phyloP scores from a whole-genome alignment of 768 basidiomycete genomes.

The Leccinum barrowsii region DNA sequence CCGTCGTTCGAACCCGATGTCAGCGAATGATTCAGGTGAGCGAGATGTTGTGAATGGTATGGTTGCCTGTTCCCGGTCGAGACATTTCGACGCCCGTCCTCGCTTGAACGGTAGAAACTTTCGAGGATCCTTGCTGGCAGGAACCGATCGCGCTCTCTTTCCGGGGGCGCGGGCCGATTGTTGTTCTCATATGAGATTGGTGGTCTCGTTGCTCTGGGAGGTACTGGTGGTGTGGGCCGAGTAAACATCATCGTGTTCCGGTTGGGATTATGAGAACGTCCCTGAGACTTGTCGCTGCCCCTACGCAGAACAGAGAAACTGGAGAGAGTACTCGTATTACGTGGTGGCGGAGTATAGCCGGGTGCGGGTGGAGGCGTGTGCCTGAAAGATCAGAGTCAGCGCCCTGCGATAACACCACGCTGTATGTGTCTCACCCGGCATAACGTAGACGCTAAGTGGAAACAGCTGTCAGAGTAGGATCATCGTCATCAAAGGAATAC shows the following conservation, averaged over 20 bases:
- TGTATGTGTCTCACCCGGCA: conserved; percentile 10
- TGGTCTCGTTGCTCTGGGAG: conserved; percentile 8
- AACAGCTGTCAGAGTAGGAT: conserved; percentile 1
- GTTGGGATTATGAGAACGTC: conserved; percentile 9
- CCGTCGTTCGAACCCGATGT: neutral
- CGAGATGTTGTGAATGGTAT: conserved; percentile 6
- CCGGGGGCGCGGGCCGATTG: conserved; percentile 7
- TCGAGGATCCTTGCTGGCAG: conserved; percentile 21
- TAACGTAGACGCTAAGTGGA: conserved; percentile 15
- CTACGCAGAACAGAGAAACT: conserved; percentile 16
- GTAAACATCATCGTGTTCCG: conserved; percentile 11
- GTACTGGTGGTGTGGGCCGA: conserved; percentile 7
- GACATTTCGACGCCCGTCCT: conserved; percentile 23
- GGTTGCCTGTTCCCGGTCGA: conserved; percentile 6
- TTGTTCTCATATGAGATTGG: conserved; percentile 14
- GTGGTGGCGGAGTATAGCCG: conserved; percentile 19
- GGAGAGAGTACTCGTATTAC: conserved; percentile 15
- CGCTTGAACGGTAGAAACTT: conserved; percentile 19
- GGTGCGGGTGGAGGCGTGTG: conserved; percentile 21
- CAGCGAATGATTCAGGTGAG: conserved; percentile 2
- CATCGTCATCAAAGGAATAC: neutral
- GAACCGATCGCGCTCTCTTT: conserved; percentile 27
- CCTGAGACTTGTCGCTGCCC: conserved; percentile 7
- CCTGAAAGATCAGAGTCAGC: conserved; percentile 11
- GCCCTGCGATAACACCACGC: neutral